phyloP scores from a whole-genome alignment of 805 yeast species.

The Blastobotrys mokoenaii region DNA sequence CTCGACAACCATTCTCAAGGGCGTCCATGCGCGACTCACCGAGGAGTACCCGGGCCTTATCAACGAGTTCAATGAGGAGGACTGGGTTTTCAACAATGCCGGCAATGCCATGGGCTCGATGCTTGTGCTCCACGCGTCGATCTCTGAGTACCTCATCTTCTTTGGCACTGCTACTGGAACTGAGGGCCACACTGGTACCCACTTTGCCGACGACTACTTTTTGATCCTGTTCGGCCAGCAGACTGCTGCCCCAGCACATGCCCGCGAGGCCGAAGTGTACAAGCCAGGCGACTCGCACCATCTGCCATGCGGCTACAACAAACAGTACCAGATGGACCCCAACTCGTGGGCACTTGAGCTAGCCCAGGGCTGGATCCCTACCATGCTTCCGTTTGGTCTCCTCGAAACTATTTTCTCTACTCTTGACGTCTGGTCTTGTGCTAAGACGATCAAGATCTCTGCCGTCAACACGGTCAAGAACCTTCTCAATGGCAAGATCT shows the following conservation, averaged over 20 bases:
- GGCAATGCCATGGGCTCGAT: slow-evolving; percentile 96
- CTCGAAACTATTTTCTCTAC: slow-evolving; percentile 74
- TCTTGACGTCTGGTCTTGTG: slow-evolving; percentile 62
- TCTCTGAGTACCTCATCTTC: slow-evolving; percentile 84
- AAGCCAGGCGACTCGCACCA: slow-evolving; percentile 83
- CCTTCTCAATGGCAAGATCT: slow-evolving; percentile 63
- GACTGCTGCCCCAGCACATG: slow-evolving; percentile 58
- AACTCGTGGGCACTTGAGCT: slow-evolving; percentile 85
- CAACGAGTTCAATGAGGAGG: slow-evolving; percentile 63
- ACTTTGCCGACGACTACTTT: slow-evolving; percentile 96
- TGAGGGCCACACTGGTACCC: slow-evolving; percentile 94
- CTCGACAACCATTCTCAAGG: slow-evolving; percentile 53
- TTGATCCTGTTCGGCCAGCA: slow-evolving; percentile 80
- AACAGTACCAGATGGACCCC: slow-evolving; percentile 80
- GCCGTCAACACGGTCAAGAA: slow-evolving; percentile 71
- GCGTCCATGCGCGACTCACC: slow-evolving; percentile 50
- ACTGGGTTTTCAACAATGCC: slow-evolving; percentile 96
- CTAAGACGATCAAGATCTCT: slow-evolving; percentile 63
- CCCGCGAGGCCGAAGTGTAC: slow-evolving; percentile 61
- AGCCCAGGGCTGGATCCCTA: slow-evolving; percentile 98
- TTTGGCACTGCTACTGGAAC: slow-evolving; percentile 93
- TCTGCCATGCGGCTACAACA: slow-evolving; percentile 59
- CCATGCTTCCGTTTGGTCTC: slow-evolving; percentile 95
- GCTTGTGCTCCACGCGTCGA: slow-evolving; percentile 91
- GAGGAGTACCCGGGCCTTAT: slow-evolving; percentile 64